phyloP scores from a whole-genome alignment of 371 early-diverging fungal genomes.

The Capniomyces stellatus region DNA sequence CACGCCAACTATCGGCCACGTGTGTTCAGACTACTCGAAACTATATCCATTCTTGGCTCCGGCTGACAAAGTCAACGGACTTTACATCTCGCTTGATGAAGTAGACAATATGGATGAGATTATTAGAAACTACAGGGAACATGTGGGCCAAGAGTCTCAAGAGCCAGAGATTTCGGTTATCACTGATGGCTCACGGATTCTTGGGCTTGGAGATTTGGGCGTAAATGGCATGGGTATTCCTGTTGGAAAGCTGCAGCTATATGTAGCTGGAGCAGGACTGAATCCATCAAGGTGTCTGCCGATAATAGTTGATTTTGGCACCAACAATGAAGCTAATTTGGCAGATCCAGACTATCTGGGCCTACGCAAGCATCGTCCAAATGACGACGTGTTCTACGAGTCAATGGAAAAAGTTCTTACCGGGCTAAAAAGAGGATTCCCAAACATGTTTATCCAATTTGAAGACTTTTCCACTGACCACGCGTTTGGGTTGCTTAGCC shows the following conservation, averaged over 20 bases:
- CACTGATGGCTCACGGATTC: slow-evolving; percentile 81
- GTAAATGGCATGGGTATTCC: slow-evolving; percentile 84
- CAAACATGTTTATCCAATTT: slow-evolving; percentile 68
- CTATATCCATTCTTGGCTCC: slow-evolving; percentile 66
- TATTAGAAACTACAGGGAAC: slow-evolving; percentile 40
- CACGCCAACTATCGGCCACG: slow-evolving; percentile 82
- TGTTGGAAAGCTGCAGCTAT: slow-evolving; percentile 77
- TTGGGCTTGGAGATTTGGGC: slow-evolving; percentile 84
- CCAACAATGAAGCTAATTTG: slow-evolving; percentile 53
- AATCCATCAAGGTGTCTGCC: slow-evolving; percentile 72
- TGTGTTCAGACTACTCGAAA: slow-evolving; percentile 71
- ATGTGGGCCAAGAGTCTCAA: slow-evolving; percentile 11
- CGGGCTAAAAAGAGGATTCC: slow-evolving; percentile 45
- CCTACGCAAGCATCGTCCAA: slow-evolving; percentile 52
- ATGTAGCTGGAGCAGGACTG: slow-evolving; percentile 77
- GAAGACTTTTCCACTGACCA: slow-evolving; percentile 86
- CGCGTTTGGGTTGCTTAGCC: slow-evolving; percentile 49
- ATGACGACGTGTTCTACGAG: slow-evolving; percentile 48
- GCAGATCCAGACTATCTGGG: slow-evolving; percentile 79
- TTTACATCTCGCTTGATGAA: slow-evolving; percentile 62
- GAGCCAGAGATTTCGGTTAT: slow-evolving; percentile 55
- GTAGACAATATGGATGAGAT: slow-evolving; percentile 44
- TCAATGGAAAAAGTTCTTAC: slow-evolving; percentile 65
- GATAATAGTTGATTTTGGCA: slow-evolving; percentile 76
- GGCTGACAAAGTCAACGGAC: slow-evolving; percentile 61